Conservation (phyloP, 257 asterid genomes). For the Misopates orontium region DNA sequence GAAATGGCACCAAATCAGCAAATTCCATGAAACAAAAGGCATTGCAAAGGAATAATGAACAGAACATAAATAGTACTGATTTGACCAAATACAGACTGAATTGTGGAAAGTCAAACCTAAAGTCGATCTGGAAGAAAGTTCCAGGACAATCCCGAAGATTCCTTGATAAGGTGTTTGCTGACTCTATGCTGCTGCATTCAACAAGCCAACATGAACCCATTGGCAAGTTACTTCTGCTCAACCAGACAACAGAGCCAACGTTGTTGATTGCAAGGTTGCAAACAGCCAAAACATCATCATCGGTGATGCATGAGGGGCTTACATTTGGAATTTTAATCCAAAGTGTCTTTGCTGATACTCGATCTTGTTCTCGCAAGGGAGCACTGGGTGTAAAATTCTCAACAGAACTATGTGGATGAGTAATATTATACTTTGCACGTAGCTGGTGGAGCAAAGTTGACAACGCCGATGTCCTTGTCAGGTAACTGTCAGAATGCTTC, state of each 20-base stretch:
- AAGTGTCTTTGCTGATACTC: conserved; percentile 40
- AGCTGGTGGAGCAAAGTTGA: conserved; percentile 49
- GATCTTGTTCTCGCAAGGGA: conserved; percentile 42
- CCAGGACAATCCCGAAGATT: conserved; percentile 57
- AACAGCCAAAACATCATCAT: conserved; percentile 56
- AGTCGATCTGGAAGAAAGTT: conserved; percentile 59
- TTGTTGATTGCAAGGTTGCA: conserved; percentile 59
- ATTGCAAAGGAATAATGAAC: not conserved
- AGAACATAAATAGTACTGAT: not conserved
- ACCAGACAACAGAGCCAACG: conserved; percentile 51
- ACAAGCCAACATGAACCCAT: conserved; percentile 55
- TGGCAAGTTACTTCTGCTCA: conserved; percentile 48
- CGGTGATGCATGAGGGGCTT: conserved; percentile 42
- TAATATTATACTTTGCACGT: conserved; percentile 49
- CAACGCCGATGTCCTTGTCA: conserved; percentile 48
- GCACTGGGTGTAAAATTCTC: conserved; percentile 40
- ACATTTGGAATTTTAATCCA: conserved; percentile 48
- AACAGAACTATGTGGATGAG: conserved; percentile 36
- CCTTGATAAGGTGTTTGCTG: conserved; percentile 53
- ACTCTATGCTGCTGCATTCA: conserved; percentile 57
- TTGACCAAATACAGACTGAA: conserved; percentile 14
- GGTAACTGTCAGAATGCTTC: conserved; percentile 51
- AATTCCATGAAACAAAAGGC: not conserved
- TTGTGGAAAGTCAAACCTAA: conserved; percentile 45
- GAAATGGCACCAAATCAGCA: not conserved